Evolutionary conservation across 1,284 basidiomycete genomes (phyloP).

Genomic region (Cryptococcus hybrid): DNA sequence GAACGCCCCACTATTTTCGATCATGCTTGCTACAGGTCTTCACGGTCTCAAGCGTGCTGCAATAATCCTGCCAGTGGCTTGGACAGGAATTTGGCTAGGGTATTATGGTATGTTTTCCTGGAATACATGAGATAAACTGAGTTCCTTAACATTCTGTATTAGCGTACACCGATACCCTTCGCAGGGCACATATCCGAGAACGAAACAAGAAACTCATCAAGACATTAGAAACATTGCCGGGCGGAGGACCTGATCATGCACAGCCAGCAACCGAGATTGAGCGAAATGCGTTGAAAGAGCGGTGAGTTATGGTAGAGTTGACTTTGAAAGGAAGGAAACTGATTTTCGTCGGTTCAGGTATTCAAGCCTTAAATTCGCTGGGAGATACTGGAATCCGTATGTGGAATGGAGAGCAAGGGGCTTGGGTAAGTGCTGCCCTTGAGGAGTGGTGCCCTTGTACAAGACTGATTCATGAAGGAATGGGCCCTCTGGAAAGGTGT

Average conservation of each 20-base stretch:
- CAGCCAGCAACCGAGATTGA: slow-evolving; percentile 42
- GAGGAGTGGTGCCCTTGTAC: too few relatives aligned
- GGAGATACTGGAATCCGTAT: slow-evolving; percentile 51
- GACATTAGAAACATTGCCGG: slow-evolving; percentile 22
- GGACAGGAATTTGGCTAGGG: slow-evolving; percentile 43
- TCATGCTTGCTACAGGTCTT: slow-evolving; percentile 9
- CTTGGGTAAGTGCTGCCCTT: slow-evolving; percentile 38
- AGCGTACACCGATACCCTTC: slow-evolving; percentile 49
- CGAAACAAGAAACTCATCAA: slow-evolving; percentile 26
- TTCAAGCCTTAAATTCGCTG: slow-evolving; percentile 39
- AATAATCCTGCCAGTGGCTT: slow-evolving; percentile 41
- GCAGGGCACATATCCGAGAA: slow-evolving; percentile 37
- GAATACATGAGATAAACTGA: neutral
- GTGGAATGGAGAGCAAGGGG: slow-evolving; percentile 56
- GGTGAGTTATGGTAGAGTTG: slow-evolving; percentile 24
- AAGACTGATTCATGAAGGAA: slow-evolving; percentile 21
- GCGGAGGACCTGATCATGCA: slow-evolving; percentile 15
- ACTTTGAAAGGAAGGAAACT: neutral
- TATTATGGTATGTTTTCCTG: slow-evolving; percentile 37
- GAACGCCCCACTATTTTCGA: neutral
- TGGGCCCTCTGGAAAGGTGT: slow-evolving; percentile 48
- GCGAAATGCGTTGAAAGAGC: slow-evolving; percentile 44
- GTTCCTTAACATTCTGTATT: neutral
- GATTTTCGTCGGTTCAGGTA: slow-evolving; percentile 22
- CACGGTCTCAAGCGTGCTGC: slow-evolving; percentile 30